These are phyloP conservation scores for Quercus phellos DNA, from an alignment of 331 rosid genomes.

Conservation along the genomic window DNA sequence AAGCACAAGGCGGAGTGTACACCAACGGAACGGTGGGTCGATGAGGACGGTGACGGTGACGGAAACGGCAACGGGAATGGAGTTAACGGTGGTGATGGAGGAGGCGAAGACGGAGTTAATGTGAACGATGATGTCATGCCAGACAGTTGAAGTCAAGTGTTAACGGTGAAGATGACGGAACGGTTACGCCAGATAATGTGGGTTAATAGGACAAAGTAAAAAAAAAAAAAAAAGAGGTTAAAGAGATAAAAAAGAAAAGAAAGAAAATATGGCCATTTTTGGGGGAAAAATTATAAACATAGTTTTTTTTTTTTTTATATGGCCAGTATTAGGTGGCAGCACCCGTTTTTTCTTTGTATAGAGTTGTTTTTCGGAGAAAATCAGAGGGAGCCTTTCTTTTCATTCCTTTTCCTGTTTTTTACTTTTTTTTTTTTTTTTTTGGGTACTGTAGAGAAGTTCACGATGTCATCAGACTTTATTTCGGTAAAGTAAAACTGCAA, in stretches of 20 bases:
- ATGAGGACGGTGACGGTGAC: slow-evolving; percentile 44
- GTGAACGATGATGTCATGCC: slow-evolving; percentile 38
- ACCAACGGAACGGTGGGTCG: slow-evolving; percentile 58
- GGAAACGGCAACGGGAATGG: slow-evolving; percentile 7
- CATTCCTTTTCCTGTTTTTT: too few relatives aligned
- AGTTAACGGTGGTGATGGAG: slow-evolving; percentile 30
- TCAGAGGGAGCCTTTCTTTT: slow-evolving; percentile 2
- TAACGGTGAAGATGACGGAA: not conserved
- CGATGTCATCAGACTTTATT: slow-evolving; percentile 24
- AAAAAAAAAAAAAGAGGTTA: too few relatives aligned
- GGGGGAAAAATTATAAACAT: not conserved
- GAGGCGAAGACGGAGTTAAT: slow-evolving; percentile 31
- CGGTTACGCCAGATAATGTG: not conserved
- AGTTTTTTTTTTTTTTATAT: not conserved
- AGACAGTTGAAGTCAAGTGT: slow-evolving; percentile 34
- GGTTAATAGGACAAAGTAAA: not conserved
- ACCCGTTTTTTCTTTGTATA: slow-evolving; percentile 16
- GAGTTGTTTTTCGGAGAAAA: slow-evolving; percentile 6
- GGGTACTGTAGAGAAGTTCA: slow-evolving; percentile 24
- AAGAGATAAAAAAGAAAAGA: not conserved
- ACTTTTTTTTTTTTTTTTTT: not conserved
- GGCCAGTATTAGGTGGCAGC: slow-evolving; percentile 26
- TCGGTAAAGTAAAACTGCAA: slow-evolving; percentile 6
- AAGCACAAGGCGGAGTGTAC: slow-evolving; percentile 76
- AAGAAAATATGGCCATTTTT: slow-evolving; percentile 25